These are phyloP conservation scores for Datura wrightii DNA, from an alignment of 257 asterid species.

Conservation along the genomic window DNA sequence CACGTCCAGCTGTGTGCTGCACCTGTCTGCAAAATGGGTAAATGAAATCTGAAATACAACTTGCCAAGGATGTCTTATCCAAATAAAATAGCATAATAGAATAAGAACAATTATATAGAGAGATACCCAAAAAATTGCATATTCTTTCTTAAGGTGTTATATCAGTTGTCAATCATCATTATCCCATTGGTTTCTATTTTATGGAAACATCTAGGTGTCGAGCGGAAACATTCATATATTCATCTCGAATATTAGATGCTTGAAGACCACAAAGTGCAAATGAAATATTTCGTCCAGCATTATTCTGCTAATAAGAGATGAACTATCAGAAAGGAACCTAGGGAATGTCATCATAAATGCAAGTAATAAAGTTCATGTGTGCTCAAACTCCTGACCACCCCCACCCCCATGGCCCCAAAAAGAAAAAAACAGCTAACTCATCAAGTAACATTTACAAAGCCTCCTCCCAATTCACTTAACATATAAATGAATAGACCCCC, in stretches of 20 bases:
- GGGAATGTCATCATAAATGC: background rate
- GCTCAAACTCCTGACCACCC: background rate
- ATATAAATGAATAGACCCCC: background rate
- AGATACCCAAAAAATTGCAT: background rate
- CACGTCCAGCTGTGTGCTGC: conserved; percentile 99
- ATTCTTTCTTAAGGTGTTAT: background rate
- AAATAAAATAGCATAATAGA: conserved; percentile 13
- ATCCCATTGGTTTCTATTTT: conserved; percentile 15
- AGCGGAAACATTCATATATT: background rate
- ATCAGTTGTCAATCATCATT: background rate
- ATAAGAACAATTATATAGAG: background rate
- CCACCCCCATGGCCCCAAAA: background rate
- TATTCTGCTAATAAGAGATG: background rate
- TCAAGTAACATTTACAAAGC: background rate
- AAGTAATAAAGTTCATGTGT: background rate
- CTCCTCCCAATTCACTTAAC: background rate
- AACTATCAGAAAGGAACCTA: conserved; percentile 2
- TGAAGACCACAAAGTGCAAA: background rate
- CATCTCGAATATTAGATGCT: background rate
- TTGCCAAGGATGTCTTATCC: background rate
- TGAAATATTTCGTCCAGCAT: background rate
- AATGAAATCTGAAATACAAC: background rate
- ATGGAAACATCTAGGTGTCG: background rate
- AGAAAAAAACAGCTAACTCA: background rate
- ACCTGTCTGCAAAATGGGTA: conserved; percentile 59